A percentile compares a stretch with the other conserved stretches of the same genome.
phyloP scores from a whole-genome alignment of 768 basidiomycete genomes.

The Agrocybe praecox region DNA sequence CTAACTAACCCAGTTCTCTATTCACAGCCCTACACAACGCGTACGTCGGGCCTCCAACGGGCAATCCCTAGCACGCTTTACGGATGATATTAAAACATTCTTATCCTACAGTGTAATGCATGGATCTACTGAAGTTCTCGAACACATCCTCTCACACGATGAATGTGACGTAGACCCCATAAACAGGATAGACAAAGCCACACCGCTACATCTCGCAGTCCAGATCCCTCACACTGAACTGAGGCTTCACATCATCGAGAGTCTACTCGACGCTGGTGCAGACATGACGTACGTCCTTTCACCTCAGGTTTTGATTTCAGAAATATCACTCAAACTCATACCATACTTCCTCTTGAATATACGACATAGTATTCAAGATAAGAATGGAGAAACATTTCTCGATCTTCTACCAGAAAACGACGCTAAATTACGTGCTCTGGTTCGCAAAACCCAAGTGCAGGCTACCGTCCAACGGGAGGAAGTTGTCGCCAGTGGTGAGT shows the following conservation, averaged over 20 bases:
- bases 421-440: constrained; percentile 45
- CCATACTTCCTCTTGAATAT: too few species aligned
- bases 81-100: not conserved
- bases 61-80: too few species aligned
- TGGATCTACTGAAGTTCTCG: constrained; percentile 65
- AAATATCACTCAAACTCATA: too few species aligned
- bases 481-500: constrained; percentile 59
- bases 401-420: constrained; percentile 61
- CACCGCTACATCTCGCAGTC: constrained; percentile 80
- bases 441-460: constrained; percentile 58
- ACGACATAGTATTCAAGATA: constrained; percentile 65
- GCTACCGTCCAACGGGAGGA: constrained; percentile 57
- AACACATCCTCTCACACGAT: constrained; percentile 72
- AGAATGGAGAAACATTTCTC: constrained; percentile 56
- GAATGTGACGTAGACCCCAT: constrained; percentile 81
- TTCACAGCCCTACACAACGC: constrained; percentile 28
- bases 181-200: constrained; percentile 69
- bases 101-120: constrained; percentile 44
- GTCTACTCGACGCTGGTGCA: constrained; percentile 79
- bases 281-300: constrained; percentile 55
- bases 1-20: constrained; percentile 20
- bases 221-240: constrained; percentile 55
- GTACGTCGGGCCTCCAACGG: constrained; percentile 19
- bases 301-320: too few species aligned
- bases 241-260: constrained; percentile 56